Base-by-base conservation (phyloP, 139 green algal genomes). In the Micractinium sp. region DNA sequence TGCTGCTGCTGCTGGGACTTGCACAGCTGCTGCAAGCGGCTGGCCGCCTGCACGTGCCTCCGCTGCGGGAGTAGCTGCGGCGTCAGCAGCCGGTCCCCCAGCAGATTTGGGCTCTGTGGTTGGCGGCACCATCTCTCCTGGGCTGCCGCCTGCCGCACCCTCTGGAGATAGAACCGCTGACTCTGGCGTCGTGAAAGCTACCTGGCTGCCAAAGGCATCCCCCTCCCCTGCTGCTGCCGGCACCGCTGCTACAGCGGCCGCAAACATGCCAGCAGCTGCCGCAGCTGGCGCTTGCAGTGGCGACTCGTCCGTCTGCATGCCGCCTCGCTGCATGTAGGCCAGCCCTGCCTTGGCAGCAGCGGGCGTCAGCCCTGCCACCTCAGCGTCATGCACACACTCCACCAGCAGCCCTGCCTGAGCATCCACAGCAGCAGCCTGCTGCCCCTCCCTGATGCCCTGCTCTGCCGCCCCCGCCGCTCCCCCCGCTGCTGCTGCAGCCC, bases 291-390 rank as follows among this genome's bases (percentile, higher is more conserved):
- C 53, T 67, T 39, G 78, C 29, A 22, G 5, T 29, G 29, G 78
- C 20, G 41, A 63, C 14, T n/a, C 56, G 56, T 7, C 81, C 20
- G 81, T n/a, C 38, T 63, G 23, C 39, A 1, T 25, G 39, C 25
- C 39, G 38, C 38, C 39, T 7, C 2, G 9, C 47, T n/a, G 47
- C 0, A 41, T 29, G 25, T 29, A 13, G 9, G 78, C 78, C 47
- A 16, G 33, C 36, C 77, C 61, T 60, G 63, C 82, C 27, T 38
- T 66, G 35, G 83, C n/a, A 15, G 85, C 85, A 27, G 36, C 86
- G 14, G 41, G 86, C 0, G 86, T 89, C n/a, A 86, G n/a, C 31
- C 78, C 90, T 39, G 85, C 85, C 86, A 38, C 41, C 47, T 79
- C 80, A 41, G 47, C 81, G 41, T 80, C 80, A 38, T 60, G 31